phyloP scores from a whole-genome alignment of 192 early-diverging fungal species.

The Podila epigama region DNA sequence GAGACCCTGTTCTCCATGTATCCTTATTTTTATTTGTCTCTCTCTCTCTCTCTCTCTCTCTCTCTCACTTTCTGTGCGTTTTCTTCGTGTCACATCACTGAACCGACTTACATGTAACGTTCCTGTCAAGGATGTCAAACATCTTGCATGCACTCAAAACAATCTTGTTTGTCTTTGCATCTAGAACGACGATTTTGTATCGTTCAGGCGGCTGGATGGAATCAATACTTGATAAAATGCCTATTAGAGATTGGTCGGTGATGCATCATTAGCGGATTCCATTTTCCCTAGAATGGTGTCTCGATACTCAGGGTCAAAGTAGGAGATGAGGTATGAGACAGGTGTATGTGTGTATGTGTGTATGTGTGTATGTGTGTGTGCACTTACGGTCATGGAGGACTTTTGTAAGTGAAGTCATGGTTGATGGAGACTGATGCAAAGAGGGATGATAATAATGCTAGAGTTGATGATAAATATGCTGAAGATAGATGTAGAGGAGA shows the following conservation, averaged over 20 bases:
- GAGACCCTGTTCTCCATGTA: too few species aligned
- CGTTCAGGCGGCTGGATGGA: constrained; percentile 73
- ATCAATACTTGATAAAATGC: constrained; percentile 77
- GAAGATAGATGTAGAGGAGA: neutral
- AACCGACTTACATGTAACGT: constrained; percentile 70
- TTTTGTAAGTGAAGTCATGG: constrained; percentile 28
- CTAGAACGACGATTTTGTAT: constrained; percentile 88
- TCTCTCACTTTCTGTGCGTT: too few species aligned
- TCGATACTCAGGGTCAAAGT: neutral
- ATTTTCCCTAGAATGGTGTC: neutral
- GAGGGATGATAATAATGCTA: neutral
- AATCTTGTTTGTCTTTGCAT: constrained; percentile 75
- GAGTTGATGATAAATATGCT: neutral
- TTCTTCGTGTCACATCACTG: neutral
- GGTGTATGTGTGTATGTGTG: neutral
- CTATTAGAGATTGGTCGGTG: constrained; percentile 24
- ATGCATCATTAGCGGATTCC: neutral
- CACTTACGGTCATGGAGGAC: constrained; percentile 33
- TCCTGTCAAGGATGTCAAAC: constrained; percentile 69
- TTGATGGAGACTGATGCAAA: neutral
- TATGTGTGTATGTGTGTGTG: neutral
- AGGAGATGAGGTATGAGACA: neutral
- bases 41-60: too few species aligned
- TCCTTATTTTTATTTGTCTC: too few species aligned
- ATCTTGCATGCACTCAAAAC: constrained; percentile 80